Conservation (phyloP, 129 eudicot genomes). For the Escallonia herrerae region DNA sequence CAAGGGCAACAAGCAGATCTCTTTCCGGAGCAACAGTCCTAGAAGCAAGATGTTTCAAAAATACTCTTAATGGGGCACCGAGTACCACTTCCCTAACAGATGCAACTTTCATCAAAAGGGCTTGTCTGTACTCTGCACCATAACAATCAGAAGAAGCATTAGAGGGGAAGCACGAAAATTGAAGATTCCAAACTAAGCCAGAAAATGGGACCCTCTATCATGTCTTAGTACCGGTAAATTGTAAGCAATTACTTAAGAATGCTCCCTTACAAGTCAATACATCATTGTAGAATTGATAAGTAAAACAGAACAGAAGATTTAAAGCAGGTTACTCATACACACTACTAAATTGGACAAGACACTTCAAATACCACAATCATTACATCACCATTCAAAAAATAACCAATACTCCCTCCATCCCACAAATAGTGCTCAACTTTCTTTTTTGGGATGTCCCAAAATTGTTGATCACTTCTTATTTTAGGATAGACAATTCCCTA, state of each 20-base stretch:
- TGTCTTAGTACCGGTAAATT: neutral
- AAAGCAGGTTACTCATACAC: neutral
- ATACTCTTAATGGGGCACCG: constrained; percentile 81
- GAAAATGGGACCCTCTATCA: neutral
- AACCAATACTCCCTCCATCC: too few relatives aligned
- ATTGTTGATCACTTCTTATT: too few relatives aligned
- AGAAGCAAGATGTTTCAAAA: constrained; percentile 64
- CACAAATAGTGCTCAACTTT: too few relatives aligned
- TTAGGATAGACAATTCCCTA: too few relatives aligned
- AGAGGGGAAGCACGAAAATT: constrained; percentile 7
- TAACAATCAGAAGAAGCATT: constrained; percentile 15
- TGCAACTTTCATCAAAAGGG: constrained; percentile 67
- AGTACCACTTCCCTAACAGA: constrained; percentile 90
- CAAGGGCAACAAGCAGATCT: constrained; percentile 62
- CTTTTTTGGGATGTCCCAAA: too few relatives aligned
- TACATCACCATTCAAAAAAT: too few relatives aligned
- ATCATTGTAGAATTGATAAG: neutral
- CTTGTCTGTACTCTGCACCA: constrained; percentile 55
- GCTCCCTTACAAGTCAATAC: neutral
- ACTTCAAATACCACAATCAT: too few relatives aligned
- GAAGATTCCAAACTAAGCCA: neutral
- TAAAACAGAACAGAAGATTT: neutral
- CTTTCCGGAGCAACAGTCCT: constrained; percentile 51
- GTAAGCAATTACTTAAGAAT: neutral
- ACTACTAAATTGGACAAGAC: neutral